Evolutionary conservation across 1,139 yeast genomes (phyloP).

Genomic region (Blastobotrys indianensis): DNA sequence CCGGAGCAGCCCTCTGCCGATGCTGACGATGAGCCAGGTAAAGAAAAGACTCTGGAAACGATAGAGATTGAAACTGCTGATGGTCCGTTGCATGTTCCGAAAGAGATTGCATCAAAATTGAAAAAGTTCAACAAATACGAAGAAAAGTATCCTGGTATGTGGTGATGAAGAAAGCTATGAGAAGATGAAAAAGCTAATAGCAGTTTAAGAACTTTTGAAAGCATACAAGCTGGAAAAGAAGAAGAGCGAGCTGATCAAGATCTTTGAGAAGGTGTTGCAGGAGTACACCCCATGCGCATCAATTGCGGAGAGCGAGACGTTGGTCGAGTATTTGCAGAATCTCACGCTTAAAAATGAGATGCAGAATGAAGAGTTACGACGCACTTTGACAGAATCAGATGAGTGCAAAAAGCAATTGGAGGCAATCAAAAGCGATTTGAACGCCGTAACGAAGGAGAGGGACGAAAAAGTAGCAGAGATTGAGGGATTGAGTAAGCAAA

Average conservation of each 20-base stretch:
- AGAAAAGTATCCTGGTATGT: slow-evolving; percentile 66
- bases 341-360: slow-evolving; percentile 56
- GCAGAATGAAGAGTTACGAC: slow-evolving; percentile 48
- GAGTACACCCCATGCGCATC: slow-evolving; percentile 79
- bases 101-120: slow-evolving; percentile 54
- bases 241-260: slow-evolving; percentile 53
- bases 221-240: slow-evolving; percentile 81
- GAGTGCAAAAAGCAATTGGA: slow-evolving; percentile 15
- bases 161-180: slow-evolving; percentile 1
- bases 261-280: slow-evolving; percentile 64
- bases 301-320: slow-evolving; percentile 61
- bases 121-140: slow-evolving; percentile 82
- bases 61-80: slow-evolving; percentile 5
- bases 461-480: background rate
- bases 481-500: background rate
- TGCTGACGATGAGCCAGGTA: slow-evolving; percentile 1
- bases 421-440: slow-evolving; percentile 15
- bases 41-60: background rate
- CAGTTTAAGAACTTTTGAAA: slow-evolving; percentile 44
- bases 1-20: slow-evolving; percentile 3
- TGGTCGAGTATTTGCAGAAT: slow-evolving; percentile 66
- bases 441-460: slow-evolving; percentile 3
- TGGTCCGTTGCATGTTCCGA: slow-evolving; percentile 39
- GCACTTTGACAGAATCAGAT: slow-evolving; percentile 28
- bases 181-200: background rate